Percentiles rank a stretch among this genome's conserved stretches.
phyloP scores from a whole-genome alignment of 106 monocot genomes.

The Amphibolis antarctica region DNA sequence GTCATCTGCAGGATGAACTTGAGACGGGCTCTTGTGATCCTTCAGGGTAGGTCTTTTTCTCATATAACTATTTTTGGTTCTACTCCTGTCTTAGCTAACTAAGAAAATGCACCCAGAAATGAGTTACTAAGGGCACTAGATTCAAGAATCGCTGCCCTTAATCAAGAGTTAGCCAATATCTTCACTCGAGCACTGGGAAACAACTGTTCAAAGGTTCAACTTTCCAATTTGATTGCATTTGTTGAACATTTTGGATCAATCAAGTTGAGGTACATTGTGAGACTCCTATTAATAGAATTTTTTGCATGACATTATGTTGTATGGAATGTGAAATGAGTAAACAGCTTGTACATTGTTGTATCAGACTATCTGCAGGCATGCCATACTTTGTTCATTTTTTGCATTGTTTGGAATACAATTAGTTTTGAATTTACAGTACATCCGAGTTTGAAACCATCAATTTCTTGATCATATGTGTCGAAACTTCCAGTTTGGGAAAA shows the following conservation, averaged over 20 bases:
- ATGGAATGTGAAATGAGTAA: too few species aligned
- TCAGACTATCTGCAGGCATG: too few species aligned
- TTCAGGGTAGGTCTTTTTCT: constrained; percentile 50
- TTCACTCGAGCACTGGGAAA: constrained; percentile 44
- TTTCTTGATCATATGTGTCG: too few species aligned
- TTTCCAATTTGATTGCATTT: constrained; percentile 61
- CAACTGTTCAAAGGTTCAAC: constrained; percentile 32
- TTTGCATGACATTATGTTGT: too few species aligned
- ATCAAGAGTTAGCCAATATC: constrained; percentile 42
- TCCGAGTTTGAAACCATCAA: too few species aligned
- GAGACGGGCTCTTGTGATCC: constrained; percentile 55
- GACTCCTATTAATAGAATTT: background rate
- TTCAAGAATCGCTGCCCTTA: constrained; percentile 43
- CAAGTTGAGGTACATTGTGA: constrained; percentile 45
- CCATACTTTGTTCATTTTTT: too few species aligned
- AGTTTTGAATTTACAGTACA: too few species aligned
- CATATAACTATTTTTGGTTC: background rate
- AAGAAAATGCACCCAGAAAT: constrained; percentile 32
- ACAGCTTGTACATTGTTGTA: too few species aligned
- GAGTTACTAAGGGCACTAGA: constrained; percentile 72
- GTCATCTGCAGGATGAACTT: constrained; percentile 33
- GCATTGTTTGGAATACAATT: too few species aligned
- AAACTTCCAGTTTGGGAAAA: background rate
- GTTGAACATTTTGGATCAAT: constrained; percentile 50
- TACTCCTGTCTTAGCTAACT: constrained; percentile 4